Base-by-base conservation (phyloP, 306 rosid species). In the Acacia melanoxylon region DNA sequence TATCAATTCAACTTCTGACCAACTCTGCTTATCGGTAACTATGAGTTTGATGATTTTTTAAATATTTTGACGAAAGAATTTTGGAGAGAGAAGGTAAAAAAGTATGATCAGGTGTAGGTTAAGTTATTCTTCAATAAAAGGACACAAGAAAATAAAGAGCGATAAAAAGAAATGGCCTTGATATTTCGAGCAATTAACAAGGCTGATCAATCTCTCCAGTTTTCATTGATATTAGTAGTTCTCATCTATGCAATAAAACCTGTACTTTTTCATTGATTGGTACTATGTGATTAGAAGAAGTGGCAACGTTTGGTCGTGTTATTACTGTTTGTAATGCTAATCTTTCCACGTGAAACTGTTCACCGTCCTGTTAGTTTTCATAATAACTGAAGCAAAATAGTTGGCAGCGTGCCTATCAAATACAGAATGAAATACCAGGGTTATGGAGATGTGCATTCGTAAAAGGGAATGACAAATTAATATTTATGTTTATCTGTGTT, bases 1-100 rank as follows among this genome's bases (percentile, higher is more conserved):
- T 29, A 40, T 49, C 40, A 72, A 49, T 74, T 74, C 29, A 10
- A 66, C 80, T 72, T 14, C 16, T 71, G 67, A 56, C 42, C 61
- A 79, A 62, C 41, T 74, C 73, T 17, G 59, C 66, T 77, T 69
- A 48, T 81, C 45, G 59, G 40, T 41, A 58, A n/a, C 68, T 44
- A 70, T 70, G 49, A 77, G 59, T 41, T 61, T 67, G 37, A 72
- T 65, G 20, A 77, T 6, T 22, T 70, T 5, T 42, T 13, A 1
- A 3, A 4, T 42, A 42, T 71, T 71, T 44, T n/a, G 7, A 45
- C 13, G 15, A 8, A 69, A 42, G 11, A 71, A 71, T 6, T 44
- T 41, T n/a, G 5, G 63, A 3, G 42, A 68, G 22, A 46, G 37
- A 25, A 25, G 31, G 46, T 58, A 69, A 24, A 42, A 12, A 58